Base-by-base conservation (phyloP, 768 basidiomycete genomes). In the Mycena galopus region DNA sequence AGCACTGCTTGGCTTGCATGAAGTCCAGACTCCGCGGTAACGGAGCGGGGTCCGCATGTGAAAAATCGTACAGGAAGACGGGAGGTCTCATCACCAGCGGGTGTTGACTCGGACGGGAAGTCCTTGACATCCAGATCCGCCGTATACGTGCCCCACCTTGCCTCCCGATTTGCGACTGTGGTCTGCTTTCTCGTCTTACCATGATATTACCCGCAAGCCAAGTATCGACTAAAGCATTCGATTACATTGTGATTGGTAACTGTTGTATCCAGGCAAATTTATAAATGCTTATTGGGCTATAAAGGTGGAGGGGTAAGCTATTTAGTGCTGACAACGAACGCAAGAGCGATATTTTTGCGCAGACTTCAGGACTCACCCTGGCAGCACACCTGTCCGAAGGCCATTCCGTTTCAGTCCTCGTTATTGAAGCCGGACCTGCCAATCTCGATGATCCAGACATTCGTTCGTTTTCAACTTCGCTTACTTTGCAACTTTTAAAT, bases 301-400 rank as follows among this genome's bases (percentile, higher is more conserved):
- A 6, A 35, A 68, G 67, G 67, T 17, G 67, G 67, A 1, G 67
- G 67, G 17, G 67, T 68, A n/a, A 35, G 57, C 14, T 23, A 7
- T 10, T 32, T 0, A 25, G 12, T 37, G 0, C 57, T 58, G 25
- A 23, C 4, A 16, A 11, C 4, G n/a, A 51, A 4, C 4, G 3
- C 35, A n/a, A 5, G n/a, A 35, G n/a, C 29, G 16, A 60, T 8
- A 32, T 2, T 44, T 17, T 51, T 4, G 37, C 10, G n/a, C 55
- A 71, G 63, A 71, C 63, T 11, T 29, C 83, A 1, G 84, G 84
- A 0, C 84, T 83, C 62, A 81, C 81, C 7, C 76, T 85, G 9
- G 84, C 84, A 5, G 75, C 79, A 16, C 83, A 85, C 27, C 78
- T 85, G 30, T 79, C 84, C 0, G 85, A 85, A 66, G 74, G 80